phyloP scores from a whole-genome alignment of 2,329 filamentous ascomycete species.

The Didymella lethalis region DNA sequence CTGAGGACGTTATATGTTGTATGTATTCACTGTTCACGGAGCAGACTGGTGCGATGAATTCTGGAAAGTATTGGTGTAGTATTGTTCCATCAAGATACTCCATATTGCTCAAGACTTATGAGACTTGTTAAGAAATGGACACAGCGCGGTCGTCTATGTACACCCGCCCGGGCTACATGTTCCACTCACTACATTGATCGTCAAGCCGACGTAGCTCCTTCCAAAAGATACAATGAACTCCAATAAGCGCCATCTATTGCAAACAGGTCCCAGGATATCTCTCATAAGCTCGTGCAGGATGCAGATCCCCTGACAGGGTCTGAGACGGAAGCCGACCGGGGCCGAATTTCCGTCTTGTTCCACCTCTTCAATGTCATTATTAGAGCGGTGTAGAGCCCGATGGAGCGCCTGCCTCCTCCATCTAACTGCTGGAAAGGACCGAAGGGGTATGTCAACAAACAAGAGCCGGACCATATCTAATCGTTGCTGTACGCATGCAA shows the following conservation, averaged over 20 bases:
- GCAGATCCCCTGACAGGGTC: slow-evolving; percentile 4
- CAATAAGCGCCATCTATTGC: slow-evolving; percentile 18
- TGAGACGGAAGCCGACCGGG: slow-evolving; percentile 27
- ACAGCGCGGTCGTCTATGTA: slow-evolving; percentile 5
- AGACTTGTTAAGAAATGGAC: not conserved
- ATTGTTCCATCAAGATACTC: slow-evolving; percentile 6
- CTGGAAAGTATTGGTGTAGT: slow-evolving; percentile 1
- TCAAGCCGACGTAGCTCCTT: slow-evolving; percentile 5
- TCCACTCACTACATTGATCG: not conserved
- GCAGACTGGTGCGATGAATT: not conserved
- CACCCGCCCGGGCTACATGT: slow-evolving; percentile 2
- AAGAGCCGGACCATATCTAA: slow-evolving; percentile 37
- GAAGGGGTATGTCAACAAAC: slow-evolving; percentile 32
- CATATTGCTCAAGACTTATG: not conserved
- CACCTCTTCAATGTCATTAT: slow-evolving; percentile 29
- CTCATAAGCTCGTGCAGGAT: slow-evolving; percentile 40
- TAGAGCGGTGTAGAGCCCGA: slow-evolving; percentile 40
- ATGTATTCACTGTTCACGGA: not conserved
- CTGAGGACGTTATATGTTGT: not conserved
- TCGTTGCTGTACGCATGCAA: slow-evolving; percentile 31
- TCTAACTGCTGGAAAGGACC: slow-evolving; percentile 30
- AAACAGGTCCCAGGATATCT: slow-evolving; percentile 37
- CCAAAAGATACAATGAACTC: slow-evolving; percentile 20
- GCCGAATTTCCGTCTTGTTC: slow-evolving; percentile 24
- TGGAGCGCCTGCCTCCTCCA: slow-evolving; percentile 53